Evolutionary conservation across 257 asterid species (phyloP).

Genomic region (Nicotiana knightiana): DNA sequence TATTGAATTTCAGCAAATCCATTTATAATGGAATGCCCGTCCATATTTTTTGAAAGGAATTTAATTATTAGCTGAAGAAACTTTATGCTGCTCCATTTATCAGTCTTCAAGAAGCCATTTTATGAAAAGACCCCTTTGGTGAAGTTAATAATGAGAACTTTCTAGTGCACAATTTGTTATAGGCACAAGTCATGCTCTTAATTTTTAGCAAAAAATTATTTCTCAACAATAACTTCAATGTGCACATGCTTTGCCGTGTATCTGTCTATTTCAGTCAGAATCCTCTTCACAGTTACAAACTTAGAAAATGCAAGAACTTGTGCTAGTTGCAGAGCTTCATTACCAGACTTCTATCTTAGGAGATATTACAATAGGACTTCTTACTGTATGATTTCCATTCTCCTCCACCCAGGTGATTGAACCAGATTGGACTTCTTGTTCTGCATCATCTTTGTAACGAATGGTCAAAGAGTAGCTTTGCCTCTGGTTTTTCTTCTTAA

Average conservation of each 20-base stretch:
- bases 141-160: background rate
- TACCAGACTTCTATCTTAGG: conserved; percentile 9
- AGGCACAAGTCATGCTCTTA: background rate
- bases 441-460: background rate
- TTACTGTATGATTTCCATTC: conserved; percentile 28
- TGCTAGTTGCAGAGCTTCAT: background rate
- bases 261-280: background rate
- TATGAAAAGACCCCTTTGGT: background rate
- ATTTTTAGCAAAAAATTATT: background rate
- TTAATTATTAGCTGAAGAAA: background rate
- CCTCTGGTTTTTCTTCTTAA: conserved; percentile 14
- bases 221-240: background rate
- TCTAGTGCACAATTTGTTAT: background rate
- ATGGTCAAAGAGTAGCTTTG: conserved; percentile 12
- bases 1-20: background rate
- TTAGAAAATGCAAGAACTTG: background rate
- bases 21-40: background rate
- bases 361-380: conserved; percentile 44
- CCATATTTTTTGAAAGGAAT: background rate
- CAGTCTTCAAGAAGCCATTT: background rate
- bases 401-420: conserved; percentile 42
- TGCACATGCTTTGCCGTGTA: background rate
- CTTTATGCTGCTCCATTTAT: background rate
- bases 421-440: conserved; percentile 23
- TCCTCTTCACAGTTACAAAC: background rate